Evolutionary conservation across 2,329 filamentous ascomycete species (phyloP).

Genomic region (Endoconidiophora laricicola): DNA sequence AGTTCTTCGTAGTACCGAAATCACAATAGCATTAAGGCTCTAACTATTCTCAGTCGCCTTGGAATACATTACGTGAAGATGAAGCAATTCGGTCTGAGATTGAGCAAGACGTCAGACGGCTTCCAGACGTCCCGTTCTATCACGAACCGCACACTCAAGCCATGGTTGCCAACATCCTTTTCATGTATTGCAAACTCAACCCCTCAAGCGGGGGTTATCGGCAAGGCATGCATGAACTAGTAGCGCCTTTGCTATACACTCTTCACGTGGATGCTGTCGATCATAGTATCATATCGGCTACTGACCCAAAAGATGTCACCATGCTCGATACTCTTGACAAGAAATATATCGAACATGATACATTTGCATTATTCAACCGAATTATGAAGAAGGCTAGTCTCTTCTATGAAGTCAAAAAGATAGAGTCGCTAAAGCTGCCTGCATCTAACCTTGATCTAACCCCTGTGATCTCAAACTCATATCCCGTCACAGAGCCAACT

Average conservation of each 20-base stretch:
- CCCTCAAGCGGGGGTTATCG: constrained; percentile 74
- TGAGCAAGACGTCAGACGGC: constrained; percentile 79
- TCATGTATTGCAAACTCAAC: constrained; percentile 88
- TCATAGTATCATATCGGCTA: constrained; percentile 14
- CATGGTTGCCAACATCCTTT: constrained; percentile 75
- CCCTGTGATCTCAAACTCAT: constrained; percentile 18
- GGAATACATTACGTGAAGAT: constrained; percentile 73
- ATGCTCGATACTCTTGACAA: constrained; percentile 55
- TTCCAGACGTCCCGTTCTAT: constrained; percentile 85
- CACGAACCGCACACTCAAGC: constrained; percentile 61
- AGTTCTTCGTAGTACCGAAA: constrained; percentile 13
- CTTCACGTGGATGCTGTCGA: constrained; percentile 57
- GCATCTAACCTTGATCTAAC: not conserved
- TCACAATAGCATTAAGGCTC: not conserved
- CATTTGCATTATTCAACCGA: constrained; percentile 68
- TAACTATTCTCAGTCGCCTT: constrained; percentile 51
- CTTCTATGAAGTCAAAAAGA: constrained; percentile 56
- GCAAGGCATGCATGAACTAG: constrained; percentile 96
- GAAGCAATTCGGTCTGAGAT: constrained; percentile 77
- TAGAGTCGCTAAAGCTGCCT: too few species aligned
- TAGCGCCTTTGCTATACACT: constrained; percentile 77
- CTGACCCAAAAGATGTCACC: constrained; percentile 15
- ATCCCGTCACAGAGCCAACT: not conserved
- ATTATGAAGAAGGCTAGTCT: constrained; percentile 76
- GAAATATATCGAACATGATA: constrained; percentile 71